phyloP scores from a whole-genome alignment of 257 asterid species.

The Ajuga chamaepitys region DNA sequence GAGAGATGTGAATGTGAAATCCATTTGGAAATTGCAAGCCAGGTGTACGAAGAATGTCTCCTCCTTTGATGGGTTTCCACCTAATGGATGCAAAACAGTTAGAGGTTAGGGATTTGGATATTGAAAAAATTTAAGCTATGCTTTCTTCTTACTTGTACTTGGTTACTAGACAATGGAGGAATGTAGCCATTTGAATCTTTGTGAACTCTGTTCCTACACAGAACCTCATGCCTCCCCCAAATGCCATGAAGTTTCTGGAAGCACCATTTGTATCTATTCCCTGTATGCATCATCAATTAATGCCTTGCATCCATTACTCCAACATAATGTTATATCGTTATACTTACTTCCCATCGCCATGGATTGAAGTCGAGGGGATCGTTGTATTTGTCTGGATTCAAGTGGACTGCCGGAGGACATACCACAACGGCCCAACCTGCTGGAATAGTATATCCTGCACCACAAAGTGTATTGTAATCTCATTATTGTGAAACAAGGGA shows the following conservation, averaged over 20 bases:
- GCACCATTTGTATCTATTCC: conserved; percentile 60
- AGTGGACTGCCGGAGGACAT: conserved; percentile 95
- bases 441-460: conserved; percentile 82
- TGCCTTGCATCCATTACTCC: background rate
- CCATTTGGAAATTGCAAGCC: conserved; percentile 91
- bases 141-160: conserved; percentile 66
- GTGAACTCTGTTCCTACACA: conserved; percentile 96
- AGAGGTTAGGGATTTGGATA: background rate
- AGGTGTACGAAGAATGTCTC: conserved; percentile 70
- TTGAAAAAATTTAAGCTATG: background rate
- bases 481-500: background rate
- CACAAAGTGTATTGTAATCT: background rate
- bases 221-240: conserved; percentile 95
- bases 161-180: conserved; percentile 72
- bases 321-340: background rate
- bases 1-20: conserved; percentile 40
- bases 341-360: conserved; percentile 90
- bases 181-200: conserved; percentile 85
- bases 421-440: conserved; percentile 94
- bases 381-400: conserved; percentile 56
- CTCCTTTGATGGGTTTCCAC: conserved; percentile 62
- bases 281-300: conserved; percentile 26
- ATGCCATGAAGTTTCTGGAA: conserved; percentile 90
- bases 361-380: conserved; percentile 87
- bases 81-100: conserved; percentile 37